Base-by-base conservation (phyloP, 2,329 filamentous ascomycete species). In the Talaromyces sp. region DNA sequence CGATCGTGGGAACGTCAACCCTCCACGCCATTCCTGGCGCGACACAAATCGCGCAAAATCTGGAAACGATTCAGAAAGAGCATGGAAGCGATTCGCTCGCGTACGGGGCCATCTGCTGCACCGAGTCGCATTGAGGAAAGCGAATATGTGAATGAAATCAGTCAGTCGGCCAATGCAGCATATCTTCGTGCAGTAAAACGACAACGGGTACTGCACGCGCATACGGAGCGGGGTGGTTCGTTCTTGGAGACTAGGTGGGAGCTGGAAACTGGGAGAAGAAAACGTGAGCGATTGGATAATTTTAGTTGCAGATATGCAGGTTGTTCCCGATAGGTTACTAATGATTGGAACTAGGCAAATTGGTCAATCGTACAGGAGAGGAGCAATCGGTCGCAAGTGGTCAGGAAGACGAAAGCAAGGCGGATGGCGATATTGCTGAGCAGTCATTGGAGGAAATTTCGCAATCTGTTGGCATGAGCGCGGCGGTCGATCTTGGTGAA, bases 1-100 rank as follows among this genome's bases (percentile, higher is more conserved):
- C 77, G 75, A 62, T 67, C 76, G 63, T 80, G 79, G 79, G 78
- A 80, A 61, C 77, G 79, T 63, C 76, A 76, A 61, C 78, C 78
- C 18, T 74, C 77, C 3, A 78, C 75, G 5, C 73, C 78, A 3
- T 75, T 77, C 56, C 65, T 72, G 40, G 67, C 73, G 14, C 75
- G 76, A 11, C 71, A 75, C 44, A 77, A 76, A 44, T 71, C 77
- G 42, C 76, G 76, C 56, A 81, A 79, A 62, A 71, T 81, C 61
- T 81, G 79, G 79, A 81, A 80, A 66, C 74, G 79, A 55, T 73
- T 80, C 63, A 71, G 71, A 31, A 68, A 71, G 6, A 74, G 73
- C 3, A 76, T 76, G 61, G 69, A 72, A 63, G 63, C 66, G 25
- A 68, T 73, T 62, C 70, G 71, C 58, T 67, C 67, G 59, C 18